Base-by-base conservation (phyloP, 2,329 filamentous ascomycete species). In the Ceratocystis smalleyi region DNA sequence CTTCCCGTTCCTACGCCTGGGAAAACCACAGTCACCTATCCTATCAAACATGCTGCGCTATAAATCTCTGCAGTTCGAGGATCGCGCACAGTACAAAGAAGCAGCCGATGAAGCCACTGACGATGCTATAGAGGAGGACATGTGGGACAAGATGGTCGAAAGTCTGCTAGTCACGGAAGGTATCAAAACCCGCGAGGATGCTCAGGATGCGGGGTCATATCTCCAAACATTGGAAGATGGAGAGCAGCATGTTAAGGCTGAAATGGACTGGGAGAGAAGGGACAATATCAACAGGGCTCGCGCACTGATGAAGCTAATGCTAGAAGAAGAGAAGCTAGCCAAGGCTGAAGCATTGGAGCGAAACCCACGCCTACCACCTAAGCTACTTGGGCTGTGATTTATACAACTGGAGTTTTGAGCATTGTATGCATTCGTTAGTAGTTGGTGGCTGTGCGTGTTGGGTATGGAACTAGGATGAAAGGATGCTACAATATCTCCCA, bases 1-100 rank as follows among this genome's bases (percentile, higher is more conserved):
- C 30, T 73, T 84, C 27, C 82, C 86, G 0, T 86, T 91, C 69
- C 72, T 92, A 32, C 82, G 88, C 43, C 73, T 86, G 55, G 78
- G 76, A 67, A 88, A 87, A 71, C 84, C 84, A 3, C 85, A 91
- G 71, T 80, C 85, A 1, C 70, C 71, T 0, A 73, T 74, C n/a
- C 73, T 91, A 22, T 80, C 78, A n/a, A 74, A 79, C 7, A 77
- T 85, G 17, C 69, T 91, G 1, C 75, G 77, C 8, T 82, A 81
- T 69, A 72, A 79, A 19, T 67, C 70, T 3, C 71, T 74, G 47
- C 78, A 78, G n/a, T 73, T 77, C 54, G 71, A 71, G 55, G 73
- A 77, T 17, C 71, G 79, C 12, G 66, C 74, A 59, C 70, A 70
- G 17, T 69, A 77, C 0, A 67, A 76, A 7, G 69, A 73, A 5